Percentiles rank a stretch among this genome's conserved stretches.
Conservation (phyloP, 225 moss, liverwort and hornwort species). For the Pleurozium schreberi region DNA sequence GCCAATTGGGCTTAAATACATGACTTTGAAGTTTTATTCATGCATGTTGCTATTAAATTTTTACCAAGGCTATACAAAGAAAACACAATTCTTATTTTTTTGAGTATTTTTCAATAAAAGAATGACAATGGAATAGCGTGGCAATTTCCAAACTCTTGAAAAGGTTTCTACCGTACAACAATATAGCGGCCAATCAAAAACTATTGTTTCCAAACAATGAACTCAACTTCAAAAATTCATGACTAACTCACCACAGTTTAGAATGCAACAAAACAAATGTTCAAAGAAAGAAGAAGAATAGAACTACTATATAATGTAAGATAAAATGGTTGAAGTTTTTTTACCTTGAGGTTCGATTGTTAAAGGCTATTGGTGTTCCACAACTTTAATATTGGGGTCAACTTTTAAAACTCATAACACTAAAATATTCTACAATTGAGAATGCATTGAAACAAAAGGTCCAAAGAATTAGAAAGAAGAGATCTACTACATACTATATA, state of each 20-base stretch:
- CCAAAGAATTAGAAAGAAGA: too few relatives aligned
- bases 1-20: too few relatives aligned
- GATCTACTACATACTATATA: not conserved
- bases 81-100: not conserved
- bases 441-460: too few relatives aligned
- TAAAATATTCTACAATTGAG: too few relatives aligned
- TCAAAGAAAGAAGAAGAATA: not conserved
- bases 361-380: rapidly evolving
- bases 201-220: not conserved
- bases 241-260: not conserved
- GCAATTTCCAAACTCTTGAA: not conserved
- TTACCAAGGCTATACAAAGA: not conserved
- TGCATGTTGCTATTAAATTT: rapidly evolving
- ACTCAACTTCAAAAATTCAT: not conserved
- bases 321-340: too few relatives aligned
- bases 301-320: too few relatives aligned
- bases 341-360: too few relatives aligned
- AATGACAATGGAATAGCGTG: not conserved
- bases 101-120: not conserved
- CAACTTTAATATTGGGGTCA: too few relatives aligned
- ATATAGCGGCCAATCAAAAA: too few relatives aligned
- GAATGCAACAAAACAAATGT: not conserved
- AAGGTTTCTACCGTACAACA: too few relatives aligned
- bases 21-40: not conserved
- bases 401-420: too few relatives aligned